Evolutionary conservation across 2,329 filamentous ascomycete species (phyloP), one percentile per base, ranked within the genome.

Genomic region (Emmonsia crescens): DNA sequence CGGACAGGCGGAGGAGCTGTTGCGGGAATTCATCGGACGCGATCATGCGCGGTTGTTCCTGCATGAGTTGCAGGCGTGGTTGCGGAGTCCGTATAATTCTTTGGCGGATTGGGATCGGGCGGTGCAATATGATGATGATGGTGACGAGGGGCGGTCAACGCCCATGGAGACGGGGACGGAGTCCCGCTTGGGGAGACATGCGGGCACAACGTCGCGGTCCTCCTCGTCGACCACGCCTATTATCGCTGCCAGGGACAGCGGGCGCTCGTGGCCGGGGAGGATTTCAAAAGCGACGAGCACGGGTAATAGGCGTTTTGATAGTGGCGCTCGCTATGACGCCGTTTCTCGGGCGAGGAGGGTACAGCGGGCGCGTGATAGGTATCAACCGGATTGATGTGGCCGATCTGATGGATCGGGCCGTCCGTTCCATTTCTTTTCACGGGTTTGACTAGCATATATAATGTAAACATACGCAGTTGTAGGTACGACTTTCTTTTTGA

Each of bases 1-100:
- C 46, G 91, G 91, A 0, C 85, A 89, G 68, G 90, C 91, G 0
- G 89, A 94, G 71, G 85, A 89, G 49, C 82, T 96, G 75, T 73
- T 96, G 44, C 78, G 83, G 27, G 89, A 94, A 57, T 94, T 91
- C 66, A 70, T 96, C 3, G 91, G 91, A 0, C 79, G 85, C 61
- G 83, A 87, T 21, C 84, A 91, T 72, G 85, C 90, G 1, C 79
- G 80, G 21, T 73, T 96, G 46, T 90, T 97, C 66, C 74, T 96
- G 63, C 93, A 97, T 74, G 93, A 97, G 76, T 74, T 96, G 63
- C 83, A 87, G 64, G 83, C 85, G 12, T 97, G 89, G 85, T 74
- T 97, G 66, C 81, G 90, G 61, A 96, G 91, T 72, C 91, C 92
- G 0, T 93, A 85, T 69, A 79, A 74, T 2, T 85, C 82, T 9